These are phyloP conservation scores for Thelonectria olida DNA, from an alignment of 2,329 filamentous ascomycete species.

Conservation along the genomic window DNA sequence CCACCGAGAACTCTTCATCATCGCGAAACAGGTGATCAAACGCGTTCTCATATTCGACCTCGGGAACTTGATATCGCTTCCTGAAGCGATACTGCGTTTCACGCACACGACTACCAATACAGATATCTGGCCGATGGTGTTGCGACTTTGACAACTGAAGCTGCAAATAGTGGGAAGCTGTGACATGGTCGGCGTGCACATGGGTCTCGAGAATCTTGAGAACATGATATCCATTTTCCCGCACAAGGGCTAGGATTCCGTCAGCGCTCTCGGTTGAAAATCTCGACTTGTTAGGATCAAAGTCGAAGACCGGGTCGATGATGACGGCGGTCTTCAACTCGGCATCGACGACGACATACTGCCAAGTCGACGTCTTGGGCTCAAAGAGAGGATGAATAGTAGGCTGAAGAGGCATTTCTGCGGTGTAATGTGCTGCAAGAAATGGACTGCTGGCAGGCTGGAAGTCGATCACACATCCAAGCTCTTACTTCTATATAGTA, in stretches of 20 bases:
- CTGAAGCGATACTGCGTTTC: constrained; percentile 60
- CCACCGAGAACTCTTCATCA: constrained; percentile 61
- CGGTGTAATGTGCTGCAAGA: not conserved
- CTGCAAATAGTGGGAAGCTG: constrained; percentile 66
- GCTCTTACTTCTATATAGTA: not conserved
- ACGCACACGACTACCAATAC: constrained; percentile 62
- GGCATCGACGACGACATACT: constrained; percentile 66
- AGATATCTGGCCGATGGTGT: constrained; percentile 50
- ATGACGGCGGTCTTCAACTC: constrained; percentile 58
- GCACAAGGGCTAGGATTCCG: constrained; percentile 53
- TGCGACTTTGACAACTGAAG: constrained; percentile 47
- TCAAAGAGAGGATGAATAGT: constrained; percentile 52
- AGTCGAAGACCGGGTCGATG: constrained; percentile 70
- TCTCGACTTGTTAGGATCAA: constrained; percentile 49
- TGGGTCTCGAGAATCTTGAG: constrained; percentile 68
- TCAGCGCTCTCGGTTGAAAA: constrained; percentile 63
- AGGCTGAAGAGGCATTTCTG: constrained; percentile 39
- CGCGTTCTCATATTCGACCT: constrained; percentile 51
- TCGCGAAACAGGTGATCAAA: constrained; percentile 65
- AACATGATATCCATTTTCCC: constrained; percentile 56
- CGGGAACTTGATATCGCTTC: constrained; percentile 55
- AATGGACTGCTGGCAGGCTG: not conserved
- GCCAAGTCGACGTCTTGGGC: constrained; percentile 59
- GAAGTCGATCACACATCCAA: not conserved
- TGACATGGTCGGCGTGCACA: constrained; percentile 67